These are phyloP conservation scores for Striga hermonthica DNA, from an alignment of 305 asterid species.

Conservation along the genomic window DNA sequence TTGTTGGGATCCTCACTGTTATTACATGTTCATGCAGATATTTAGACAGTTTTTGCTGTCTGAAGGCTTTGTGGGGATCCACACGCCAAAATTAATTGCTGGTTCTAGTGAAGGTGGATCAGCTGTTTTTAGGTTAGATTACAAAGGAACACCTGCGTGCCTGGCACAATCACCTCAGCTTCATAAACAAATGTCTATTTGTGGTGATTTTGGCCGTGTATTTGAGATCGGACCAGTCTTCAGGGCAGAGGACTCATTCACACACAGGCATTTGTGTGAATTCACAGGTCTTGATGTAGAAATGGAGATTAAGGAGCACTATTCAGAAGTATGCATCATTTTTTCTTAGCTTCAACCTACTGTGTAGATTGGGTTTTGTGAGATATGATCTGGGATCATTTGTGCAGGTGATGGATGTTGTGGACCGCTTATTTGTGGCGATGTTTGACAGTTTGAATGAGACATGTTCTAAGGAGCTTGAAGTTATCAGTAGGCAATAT, in stretches of 20 bases:
- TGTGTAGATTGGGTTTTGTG: constrained; percentile 16
- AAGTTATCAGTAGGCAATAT: constrained; percentile 65
- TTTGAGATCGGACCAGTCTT: constrained; percentile 86
- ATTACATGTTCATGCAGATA: constrained; percentile 41
- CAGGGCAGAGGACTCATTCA: constrained; percentile 84
- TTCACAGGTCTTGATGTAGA: constrained; percentile 90
- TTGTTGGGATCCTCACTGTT: background rate
- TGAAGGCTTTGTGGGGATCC: constrained; percentile 64
- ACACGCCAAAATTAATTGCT: constrained; percentile 75
- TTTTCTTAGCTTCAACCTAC: constrained; percentile 18
- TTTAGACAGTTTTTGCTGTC: constrained; percentile 57
- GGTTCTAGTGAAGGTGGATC: constrained; percentile 97
- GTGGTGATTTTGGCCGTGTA: constrained; percentile 82
- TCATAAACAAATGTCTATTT: constrained; percentile 83
- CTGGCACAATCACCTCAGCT: constrained; percentile 94
- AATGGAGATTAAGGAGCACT: constrained; percentile 88
- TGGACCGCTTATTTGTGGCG: constrained; percentile 62
- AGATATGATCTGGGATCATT: constrained; percentile 17
- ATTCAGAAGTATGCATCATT: constrained; percentile 59
- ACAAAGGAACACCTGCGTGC: constrained; percentile 87
- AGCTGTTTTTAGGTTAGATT: constrained; percentile 74
- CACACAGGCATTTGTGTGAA: constrained; percentile 91
- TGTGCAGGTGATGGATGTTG: constrained; percentile 85
- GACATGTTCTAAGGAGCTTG: constrained; percentile 65
- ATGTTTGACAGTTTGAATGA: constrained; percentile 69